Base-by-base conservation (phyloP, 2,329 filamentous ascomycete species). In the Talaromyces sp. region DNA sequence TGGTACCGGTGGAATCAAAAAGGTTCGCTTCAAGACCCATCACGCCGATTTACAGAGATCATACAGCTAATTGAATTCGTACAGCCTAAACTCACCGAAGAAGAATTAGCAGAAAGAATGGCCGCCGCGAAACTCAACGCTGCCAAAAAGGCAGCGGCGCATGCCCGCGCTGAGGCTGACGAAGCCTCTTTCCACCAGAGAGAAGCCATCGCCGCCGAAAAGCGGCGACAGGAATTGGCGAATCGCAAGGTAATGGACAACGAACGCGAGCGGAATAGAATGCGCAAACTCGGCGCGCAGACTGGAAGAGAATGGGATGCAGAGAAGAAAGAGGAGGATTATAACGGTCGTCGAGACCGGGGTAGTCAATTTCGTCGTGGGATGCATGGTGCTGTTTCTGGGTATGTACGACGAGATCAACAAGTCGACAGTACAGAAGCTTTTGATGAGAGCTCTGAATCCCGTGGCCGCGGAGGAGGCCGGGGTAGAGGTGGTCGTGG, bases 151-250 rank as follows among this genome's bases (percentile, higher is more conserved):
- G 81, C 83, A 9, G 86, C 85, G 9, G 86, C 86, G 0, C 87
- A 90, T 71, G 85, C 84, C 1, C 83, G 87, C 31, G 87, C 87
- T n/a, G 86, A 90, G 77, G 87, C 86, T n/a, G 88, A 90, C 69
- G 83, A 85, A 62, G 87, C 86, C 3, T 85, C 83, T 0, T 90
- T 89, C 72, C 82, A 87, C 49, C 83, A 87, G 65, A 82, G 87
- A n/a, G 88, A 90, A 71, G 84, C 85, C 39, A 77, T 86, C 10
- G 84, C 86, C 0, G 82, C 83, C 24, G 80, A 83, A 69, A 83
- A 86, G 64, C 78, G 84, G 64, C 82, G 82, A 60, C 83, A 88
- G 69, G 81, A 82, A 65, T 70, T 70, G 4, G 74, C 73, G 64
- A 83, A 86, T 66, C 75, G 86, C 39, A 83, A 83, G 66, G 82